These are phyloP conservation scores for Backusella australiensis DNA, from an alignment of 192 early-diverging fungal species.

Conservation along the genomic window DNA sequence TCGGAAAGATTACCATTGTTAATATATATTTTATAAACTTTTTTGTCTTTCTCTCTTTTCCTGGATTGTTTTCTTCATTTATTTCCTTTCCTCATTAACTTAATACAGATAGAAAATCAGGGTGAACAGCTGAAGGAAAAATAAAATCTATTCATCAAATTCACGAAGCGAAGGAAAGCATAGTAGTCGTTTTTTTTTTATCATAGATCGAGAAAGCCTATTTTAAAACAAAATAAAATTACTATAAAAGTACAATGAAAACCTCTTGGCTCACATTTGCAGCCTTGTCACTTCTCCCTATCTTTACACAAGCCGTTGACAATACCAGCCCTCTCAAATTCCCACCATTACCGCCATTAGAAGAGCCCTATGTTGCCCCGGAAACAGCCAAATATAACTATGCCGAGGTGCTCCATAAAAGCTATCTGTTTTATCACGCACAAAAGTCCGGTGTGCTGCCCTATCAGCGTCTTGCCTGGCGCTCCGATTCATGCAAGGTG, in stretches of 20 bases:
- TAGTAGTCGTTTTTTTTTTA: neutral
- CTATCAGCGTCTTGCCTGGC: constrained; percentile 53
- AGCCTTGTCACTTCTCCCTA: neutral
- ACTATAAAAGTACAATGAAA: neutral
- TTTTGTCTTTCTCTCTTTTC: neutral
- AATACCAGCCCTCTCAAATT: constrained; percentile 26
- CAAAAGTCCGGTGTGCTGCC: constrained; percentile 49
- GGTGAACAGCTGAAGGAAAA: neutral
- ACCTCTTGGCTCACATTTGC: constrained; percentile 9
- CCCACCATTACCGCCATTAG: constrained; percentile 33
- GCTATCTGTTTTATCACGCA: constrained; percentile 50
- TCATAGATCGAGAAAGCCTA: too few relatives aligned
- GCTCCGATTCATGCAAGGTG: constrained; percentile 48
- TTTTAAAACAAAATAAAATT: too few relatives aligned
- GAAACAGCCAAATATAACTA: constrained; percentile 47
- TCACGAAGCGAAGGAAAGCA: neutral
- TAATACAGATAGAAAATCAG: neutral
- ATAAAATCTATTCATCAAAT: too few relatives aligned
- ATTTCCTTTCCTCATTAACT: neutral
- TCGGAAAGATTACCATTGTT: neutral
- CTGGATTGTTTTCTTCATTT: neutral
- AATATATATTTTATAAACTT: neutral
- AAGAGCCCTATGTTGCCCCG: constrained; percentile 40
- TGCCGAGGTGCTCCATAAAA: constrained; percentile 50
- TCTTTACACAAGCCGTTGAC: neutral